Evolutionary conservation across 2,329 filamentous ascomycete species (phyloP).

Genomic region (Fusarium aywerte): DNA sequence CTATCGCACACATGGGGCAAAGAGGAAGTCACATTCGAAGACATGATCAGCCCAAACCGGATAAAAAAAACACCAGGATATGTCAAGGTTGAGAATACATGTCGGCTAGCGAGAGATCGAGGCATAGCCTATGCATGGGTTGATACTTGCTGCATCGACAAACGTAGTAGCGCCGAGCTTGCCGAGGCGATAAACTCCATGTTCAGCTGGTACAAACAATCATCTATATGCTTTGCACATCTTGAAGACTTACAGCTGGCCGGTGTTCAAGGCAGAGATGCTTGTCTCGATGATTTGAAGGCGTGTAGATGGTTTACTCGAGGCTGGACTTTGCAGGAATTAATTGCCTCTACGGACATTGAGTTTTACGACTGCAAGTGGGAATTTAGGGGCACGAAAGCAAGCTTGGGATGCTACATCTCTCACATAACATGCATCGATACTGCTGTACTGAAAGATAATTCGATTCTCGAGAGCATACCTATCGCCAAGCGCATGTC

Average conservation of each 20-base stretch:
- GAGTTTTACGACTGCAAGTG: neutral
- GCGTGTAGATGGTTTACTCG: constrained; percentile 6
- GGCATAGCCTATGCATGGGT: constrained; percentile 1
- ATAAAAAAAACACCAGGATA: neutral
- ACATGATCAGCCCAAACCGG: neutral
- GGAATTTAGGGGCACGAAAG: neutral
- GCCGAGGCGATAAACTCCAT: constrained; percentile 9
- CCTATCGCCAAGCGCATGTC: constrained; percentile 19
- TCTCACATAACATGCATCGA: neutral
- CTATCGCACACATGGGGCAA: constrained; percentile 5
- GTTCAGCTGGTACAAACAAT: constrained; percentile 3
- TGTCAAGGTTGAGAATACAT: neutral
- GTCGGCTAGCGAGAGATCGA: neutral
- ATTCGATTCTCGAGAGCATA: neutral
- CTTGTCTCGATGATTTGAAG: neutral
- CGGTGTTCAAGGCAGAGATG: too few species aligned
- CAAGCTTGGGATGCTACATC: fast-evolving
- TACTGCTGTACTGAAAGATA: neutral
- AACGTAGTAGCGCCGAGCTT: constrained; percentile 8
- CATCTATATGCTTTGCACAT: neutral
- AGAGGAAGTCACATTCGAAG: constrained; percentile 3
- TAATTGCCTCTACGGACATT: neutral
- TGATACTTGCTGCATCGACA: constrained; percentile 9
- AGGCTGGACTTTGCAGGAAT: constrained; percentile 15
- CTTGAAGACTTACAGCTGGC: constrained; percentile 15